Evolutionary conservation across 192 early-diverging fungal genomes (phyloP), one percentile per base, ranked within the genome.

Genomic region (Linnemannia hyalina): DNA sequence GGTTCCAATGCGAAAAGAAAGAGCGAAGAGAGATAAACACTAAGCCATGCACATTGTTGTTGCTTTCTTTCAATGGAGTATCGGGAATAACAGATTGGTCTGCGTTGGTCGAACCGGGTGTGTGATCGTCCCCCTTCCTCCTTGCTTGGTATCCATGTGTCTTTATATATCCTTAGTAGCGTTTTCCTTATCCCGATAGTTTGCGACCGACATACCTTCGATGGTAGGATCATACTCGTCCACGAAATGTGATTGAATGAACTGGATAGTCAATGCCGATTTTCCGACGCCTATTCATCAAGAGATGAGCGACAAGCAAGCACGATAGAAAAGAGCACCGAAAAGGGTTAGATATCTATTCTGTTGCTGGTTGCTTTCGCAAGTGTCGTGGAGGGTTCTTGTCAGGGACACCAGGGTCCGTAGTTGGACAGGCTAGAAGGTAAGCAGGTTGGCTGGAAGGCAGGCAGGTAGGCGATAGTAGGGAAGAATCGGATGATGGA

Each of bases 221-320:
- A 98, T 99, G 26, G 98, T 99, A 13, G 98, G 98, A 87, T 99
- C 98, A 85, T 99, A 99, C 82, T 95, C 95, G 80, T 96, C 94
- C 68, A 96, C 94, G 88, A 97, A 96, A 89, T 96, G 93, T 65
- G 93, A 94, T 83, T 94, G 94, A 73, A 94, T 95, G 74, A 95
- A 95, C 83, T 96, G 95, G 68, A 96, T 96, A 11, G 95, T 96
- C 80, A 96, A 83, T 72, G 95, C 95, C 49, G 95, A 95, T 89
- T 96, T 96, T 68, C 95, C 95, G 26, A 96, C 95, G 82, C 91
- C 93, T 90, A 57, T 16, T 38, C 47, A 23, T n/a, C 52, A 38
- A 68, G 41, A 38, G 38, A 38, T 41, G 52, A 29, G 47, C 35
- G 44, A 36, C 18, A 32, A 47, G 60, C 36, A 15, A 68, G 40